Evolutionary conservation across 352 stramenopile species (phyloP).

Genomic region (Globisporangium alternatum): DNA sequence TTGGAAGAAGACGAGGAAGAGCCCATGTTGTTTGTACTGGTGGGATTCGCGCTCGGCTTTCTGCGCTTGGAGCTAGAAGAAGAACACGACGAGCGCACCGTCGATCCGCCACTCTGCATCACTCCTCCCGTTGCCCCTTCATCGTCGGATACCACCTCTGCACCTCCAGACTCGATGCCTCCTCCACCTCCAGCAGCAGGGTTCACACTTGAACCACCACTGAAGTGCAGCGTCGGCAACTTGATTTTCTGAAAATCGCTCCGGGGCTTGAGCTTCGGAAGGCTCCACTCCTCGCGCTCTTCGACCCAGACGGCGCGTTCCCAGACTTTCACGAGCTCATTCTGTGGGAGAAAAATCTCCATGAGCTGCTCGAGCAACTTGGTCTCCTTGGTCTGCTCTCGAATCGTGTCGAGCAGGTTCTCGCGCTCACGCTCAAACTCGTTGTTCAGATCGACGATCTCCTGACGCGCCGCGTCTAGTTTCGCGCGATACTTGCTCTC

Average conservation of each 20-base stretch:
- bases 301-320: slow-evolving; percentile 83
- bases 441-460: slow-evolving; percentile 80
- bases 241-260: slow-evolving; percentile 84
- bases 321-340: slow-evolving; percentile 87
- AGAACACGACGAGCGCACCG: slow-evolving; percentile 30
- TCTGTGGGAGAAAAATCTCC: slow-evolving; percentile 79
- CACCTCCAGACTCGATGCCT: slow-evolving; percentile 45
- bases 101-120: slow-evolving; percentile 18
- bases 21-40: not conserved
- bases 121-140: slow-evolving; percentile 18
- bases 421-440: slow-evolving; percentile 87
- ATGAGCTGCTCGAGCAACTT: slow-evolving; percentile 89
- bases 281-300: slow-evolving; percentile 72
- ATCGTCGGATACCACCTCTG: slow-evolving; percentile 57
- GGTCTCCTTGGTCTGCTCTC: slow-evolving; percentile 86
- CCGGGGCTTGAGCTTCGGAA: slow-evolving; percentile 72
- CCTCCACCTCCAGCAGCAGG: slow-evolving; percentile 3
- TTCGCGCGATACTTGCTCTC: slow-evolving; percentile 67
- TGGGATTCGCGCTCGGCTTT: slow-evolving; percentile 17
- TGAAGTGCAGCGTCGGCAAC: slow-evolving; percentile 42
- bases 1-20: slow-evolving; percentile 4
- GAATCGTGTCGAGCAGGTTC: slow-evolving; percentile 83
- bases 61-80: slow-evolving; percentile 28
- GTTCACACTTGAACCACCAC: slow-evolving; percentile 10
- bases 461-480: slow-evolving; percentile 69